Base-by-base conservation (phyloP, 805 yeast genomes). In the Torulaspora microellipsoides region DNA sequence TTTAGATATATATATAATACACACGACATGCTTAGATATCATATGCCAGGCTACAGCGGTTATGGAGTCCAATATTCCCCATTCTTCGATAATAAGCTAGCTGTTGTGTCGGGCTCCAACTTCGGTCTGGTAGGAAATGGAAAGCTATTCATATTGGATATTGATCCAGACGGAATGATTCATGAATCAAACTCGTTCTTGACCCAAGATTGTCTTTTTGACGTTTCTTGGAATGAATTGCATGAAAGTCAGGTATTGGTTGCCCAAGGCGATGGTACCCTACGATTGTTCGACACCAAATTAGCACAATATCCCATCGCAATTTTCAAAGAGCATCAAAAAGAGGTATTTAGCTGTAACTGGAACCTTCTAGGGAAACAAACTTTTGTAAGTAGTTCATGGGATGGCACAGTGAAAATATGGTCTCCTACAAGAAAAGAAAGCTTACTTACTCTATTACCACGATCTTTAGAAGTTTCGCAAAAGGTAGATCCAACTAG, bases 71-170 rank as follows among this genome's bases (percentile, higher is more conserved):
- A 83, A 56, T 93, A 91, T 68, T 88, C 96, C 0, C 97, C 98
- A 1, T 91, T 81, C 57, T 85, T 80, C 55, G 98, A 91, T 64
- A 86, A 85, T 67, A 85, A 86, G 56, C 58, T 91, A 15, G 96
- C 96, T 0, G 91, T 88, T 27, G 95, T 95, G 0, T 74, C 95
- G 0, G 83, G 96, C 1, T 88, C 97, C 23, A 93, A 91, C 67
- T 91, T 81, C 64, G 98, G 98, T 1, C 69, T 91, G 4, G 96
- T 89, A 3, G 99, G 99, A 2, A 91, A 91, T 64, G 99, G 99
- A 5, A 75, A 86, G 53, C 68, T 91, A 25, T 82, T 70, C 53
- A 71, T 91, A 1, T 68, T 91, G 17, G 80, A 79, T 38, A 85
- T 91, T 36, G 77, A 74, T 40, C 77, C 79, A 15, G 67, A 71